Base-by-base conservation (phyloP, 495 filamentous ascomycete genomes). In the Xylaria acuta region DNA sequence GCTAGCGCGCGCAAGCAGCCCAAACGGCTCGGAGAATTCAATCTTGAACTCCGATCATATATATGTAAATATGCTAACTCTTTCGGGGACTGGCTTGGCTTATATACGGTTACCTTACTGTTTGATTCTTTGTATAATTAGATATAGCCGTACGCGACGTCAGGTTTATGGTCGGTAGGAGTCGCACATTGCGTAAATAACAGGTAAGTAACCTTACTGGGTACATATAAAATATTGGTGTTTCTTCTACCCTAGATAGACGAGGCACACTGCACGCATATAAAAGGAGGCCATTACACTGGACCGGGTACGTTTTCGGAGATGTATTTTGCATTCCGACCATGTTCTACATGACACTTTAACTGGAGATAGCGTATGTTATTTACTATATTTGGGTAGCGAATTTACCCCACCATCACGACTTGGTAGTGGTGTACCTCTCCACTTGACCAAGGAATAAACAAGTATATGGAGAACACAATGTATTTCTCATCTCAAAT, bases 331-430 rank as follows among this genome's bases (percentile, higher is more conserved):
- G 38, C 16, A n/a, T n/a, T n/a, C n/a, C n/a, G n/a, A n/a, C n/a
- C n/a, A n/a, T n/a, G n/a, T 20, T 20, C n/a, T 22, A n/a, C 6
- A 51, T 56, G 25, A 12, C 27, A 56, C 22, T 56, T 30, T 56
- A 56, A 56, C 53, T 16, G 27, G 11, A 32, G 51, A 16, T 56
- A 56, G 25, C 51, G 22, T 56, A 56, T 56, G 25, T n/a, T n/a
- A n/a, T n/a, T 59, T 36, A 59, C 54, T 59, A 59, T 59, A 32
- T 18, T 59, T 59, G 32, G 54, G 32, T 9, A 22, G 14, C 56
- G 56, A 59, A 30, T 54, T 56, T 38, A 60, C 58, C 34, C 58
- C 58, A 38, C 58, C 58, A 38, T 34, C 6, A 5, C 18, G 38
- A 16, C 25, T 30, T 56, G 18, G 12, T 5, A n/a, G 18, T 16